Evolutionary conservation across 2,329 filamentous ascomycete species (phyloP).

Genomic region (Endoconidiophora polonica): DNA sequence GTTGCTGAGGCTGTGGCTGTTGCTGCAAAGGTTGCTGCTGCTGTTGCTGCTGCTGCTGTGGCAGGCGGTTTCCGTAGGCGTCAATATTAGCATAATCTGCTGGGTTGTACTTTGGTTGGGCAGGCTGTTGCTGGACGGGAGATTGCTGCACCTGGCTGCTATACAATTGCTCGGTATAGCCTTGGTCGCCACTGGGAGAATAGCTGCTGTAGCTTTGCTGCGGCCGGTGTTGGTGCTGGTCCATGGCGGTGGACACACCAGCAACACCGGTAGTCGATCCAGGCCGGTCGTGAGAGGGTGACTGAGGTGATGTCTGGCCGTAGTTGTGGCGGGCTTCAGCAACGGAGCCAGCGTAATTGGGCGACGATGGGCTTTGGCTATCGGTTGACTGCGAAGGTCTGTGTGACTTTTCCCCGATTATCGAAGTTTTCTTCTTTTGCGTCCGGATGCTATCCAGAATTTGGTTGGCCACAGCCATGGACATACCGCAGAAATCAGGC

Average conservation of each 20-base stretch:
- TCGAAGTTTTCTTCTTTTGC: constrained; percentile 48
- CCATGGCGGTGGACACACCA: constrained; percentile 41
- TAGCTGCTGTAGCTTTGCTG: constrained; percentile 20
- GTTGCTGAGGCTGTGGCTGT: constrained; percentile 20
- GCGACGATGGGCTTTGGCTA: constrained; percentile 29
- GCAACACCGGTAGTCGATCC: constrained; percentile 38
- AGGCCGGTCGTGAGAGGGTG: constrained; percentile 15
- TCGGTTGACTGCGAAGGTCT: constrained; percentile 28
- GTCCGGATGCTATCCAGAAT: constrained; percentile 76
- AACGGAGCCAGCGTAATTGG: constrained; percentile 21
- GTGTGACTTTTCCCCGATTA: constrained; percentile 48
- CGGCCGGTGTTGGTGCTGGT: constrained; percentile 22
- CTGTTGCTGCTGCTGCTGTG: constrained; percentile 21
- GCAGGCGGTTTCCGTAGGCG: constrained; percentile 26
- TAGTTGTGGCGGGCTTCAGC: constrained; percentile 11
- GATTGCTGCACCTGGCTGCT: constrained; percentile 20
- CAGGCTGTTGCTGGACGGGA: constrained; percentile 23
- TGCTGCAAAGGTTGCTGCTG: constrained; percentile 23
- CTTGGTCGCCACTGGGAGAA: constrained; percentile 6
- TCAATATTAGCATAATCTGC: constrained; percentile 54
- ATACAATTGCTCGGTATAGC: constrained; percentile 14
- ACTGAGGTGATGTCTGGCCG: constrained; percentile 17
- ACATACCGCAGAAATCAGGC: constrained; percentile 98
- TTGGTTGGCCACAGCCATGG: constrained; percentile 90
- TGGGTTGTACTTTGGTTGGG: constrained; percentile 58